Conservation (phyloP, 2,329 filamentous ascomycete species). For the Exophiala xenobiotica region DNA sequence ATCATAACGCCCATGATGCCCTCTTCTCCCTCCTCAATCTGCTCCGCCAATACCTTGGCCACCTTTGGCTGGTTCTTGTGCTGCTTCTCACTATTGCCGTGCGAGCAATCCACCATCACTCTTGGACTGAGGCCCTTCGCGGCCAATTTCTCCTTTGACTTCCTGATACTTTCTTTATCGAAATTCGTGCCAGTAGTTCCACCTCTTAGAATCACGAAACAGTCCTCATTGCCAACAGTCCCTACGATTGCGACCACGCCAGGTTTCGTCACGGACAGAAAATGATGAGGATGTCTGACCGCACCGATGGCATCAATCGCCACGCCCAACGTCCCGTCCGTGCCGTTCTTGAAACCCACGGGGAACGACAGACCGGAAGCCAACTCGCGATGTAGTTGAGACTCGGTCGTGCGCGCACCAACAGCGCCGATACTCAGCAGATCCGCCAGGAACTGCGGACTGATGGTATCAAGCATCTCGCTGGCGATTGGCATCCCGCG, state of each 20-base stretch:
- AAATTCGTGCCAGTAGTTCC: conserved; percentile 92
- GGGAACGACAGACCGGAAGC: conserved; percentile 95
- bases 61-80: conserved; percentile 97
- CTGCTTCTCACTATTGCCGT: conserved; percentile 97
- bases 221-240: conserved; percentile 92
- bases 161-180: conserved; percentile 78
- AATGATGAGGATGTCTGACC: conserved; percentile 69
- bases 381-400: conserved; percentile 92
- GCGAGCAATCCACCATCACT: conserved; percentile 98
- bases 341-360: conserved; percentile 99
- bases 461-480: conserved; percentile 99
- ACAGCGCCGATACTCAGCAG: conserved; percentile 94
- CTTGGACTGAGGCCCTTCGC: conserved; percentile 84
- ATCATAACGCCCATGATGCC: conserved; percentile 97
- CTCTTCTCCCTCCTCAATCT: conserved; percentile 82
- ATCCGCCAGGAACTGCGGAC: conserved; percentile 94
- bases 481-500: conserved; percentile 91
- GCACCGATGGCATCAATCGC: conserved; percentile 95
- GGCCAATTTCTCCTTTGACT: conserved; percentile 71
- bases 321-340: conserved; percentile 84
- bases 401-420: conserved; percentile 93
- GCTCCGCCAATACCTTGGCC: conserved; percentile 75
- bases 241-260: conserved; percentile 88
- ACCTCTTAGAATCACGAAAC: conserved; percentile 92
- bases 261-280: conserved; percentile 98